A percentile compares a stretch with the other conserved stretches of the same genome.
Conservation (phyloP, 192 early-diverging fungal species). For the Gigaspora rosea region DNA sequence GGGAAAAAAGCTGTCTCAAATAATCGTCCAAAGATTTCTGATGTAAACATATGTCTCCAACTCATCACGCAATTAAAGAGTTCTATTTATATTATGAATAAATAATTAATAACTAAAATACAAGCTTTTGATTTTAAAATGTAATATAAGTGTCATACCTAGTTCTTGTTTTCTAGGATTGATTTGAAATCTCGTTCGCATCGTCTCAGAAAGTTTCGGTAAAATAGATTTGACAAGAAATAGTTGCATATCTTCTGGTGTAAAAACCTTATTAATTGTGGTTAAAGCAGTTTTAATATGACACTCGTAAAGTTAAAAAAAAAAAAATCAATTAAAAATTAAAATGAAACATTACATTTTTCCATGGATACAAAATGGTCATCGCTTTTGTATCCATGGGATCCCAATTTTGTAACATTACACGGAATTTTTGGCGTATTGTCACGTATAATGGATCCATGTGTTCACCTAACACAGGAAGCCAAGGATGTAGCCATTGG, state of each 20-base stretch:
- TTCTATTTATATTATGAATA: slow-evolving; percentile 29
- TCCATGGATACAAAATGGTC: slow-evolving; percentile 61
- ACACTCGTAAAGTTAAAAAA: neutral
- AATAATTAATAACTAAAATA: neutral
- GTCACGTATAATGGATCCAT: slow-evolving; percentile 51
- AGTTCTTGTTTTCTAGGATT: slow-evolving; percentile 75
- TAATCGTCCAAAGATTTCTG: slow-evolving; percentile 56
- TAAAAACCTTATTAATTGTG: slow-evolving; percentile 47
- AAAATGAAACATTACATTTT: slow-evolving; percentile 46
- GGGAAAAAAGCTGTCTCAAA: slow-evolving; percentile 80
- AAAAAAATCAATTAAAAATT: neutral
- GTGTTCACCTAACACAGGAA: slow-evolving; percentile 63
- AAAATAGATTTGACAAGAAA: slow-evolving; percentile 65
- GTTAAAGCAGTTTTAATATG: neutral
- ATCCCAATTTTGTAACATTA: slow-evolving; percentile 63
- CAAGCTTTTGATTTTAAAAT: neutral
- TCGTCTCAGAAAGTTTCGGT: slow-evolving; percentile 65
- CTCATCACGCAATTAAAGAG: slow-evolving; percentile 62
- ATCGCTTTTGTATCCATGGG: slow-evolving; percentile 59
- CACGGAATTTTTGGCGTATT: slow-evolving; percentile 63
- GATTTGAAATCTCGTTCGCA: slow-evolving; percentile 65
- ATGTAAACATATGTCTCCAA: slow-evolving; percentile 62
- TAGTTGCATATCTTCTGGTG: slow-evolving; percentile 55
- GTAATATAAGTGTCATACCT: slow-evolving; percentile 14
- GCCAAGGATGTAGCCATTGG: slow-evolving; percentile 82